Evolutionary conservation across 441 rosid genomes (phyloP).

Genomic region (Biscutella laevigata): DNA sequence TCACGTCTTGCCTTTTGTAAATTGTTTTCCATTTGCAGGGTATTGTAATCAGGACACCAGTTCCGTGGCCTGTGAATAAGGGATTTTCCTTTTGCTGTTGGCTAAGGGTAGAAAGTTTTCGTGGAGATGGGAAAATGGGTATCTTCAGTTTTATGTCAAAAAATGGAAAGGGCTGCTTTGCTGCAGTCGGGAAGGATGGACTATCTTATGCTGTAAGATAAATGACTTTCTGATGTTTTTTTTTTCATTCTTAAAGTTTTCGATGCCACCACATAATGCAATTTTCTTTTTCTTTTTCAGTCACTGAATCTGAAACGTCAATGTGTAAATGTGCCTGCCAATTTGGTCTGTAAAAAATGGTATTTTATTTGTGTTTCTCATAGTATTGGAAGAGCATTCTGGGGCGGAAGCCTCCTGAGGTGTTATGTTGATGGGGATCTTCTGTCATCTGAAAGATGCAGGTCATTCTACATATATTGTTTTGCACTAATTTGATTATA

Average conservation of each 20-base stretch:
- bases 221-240: conserved; percentile 3
- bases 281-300: conserved; percentile 45
- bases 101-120: conserved; percentile 94
- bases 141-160: conserved; percentile 89
- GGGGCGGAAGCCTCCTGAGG: conserved; percentile 88
- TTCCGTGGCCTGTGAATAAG: conserved; percentile 90
- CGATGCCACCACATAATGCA: conserved; percentile 7
- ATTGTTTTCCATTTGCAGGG: conserved; percentile 47
- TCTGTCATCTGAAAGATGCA: conserved; percentile 98
- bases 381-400: conserved; percentile 91
- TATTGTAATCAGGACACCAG: conserved; percentile 69
- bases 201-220: conserved; percentile 69
- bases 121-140: conserved; percentile 68
- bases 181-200: conserved; percentile 62
- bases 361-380: conserved; percentile 92
- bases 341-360: conserved; percentile 77
- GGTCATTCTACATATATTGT: conserved; percentile 33
- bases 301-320: conserved; percentile 75
- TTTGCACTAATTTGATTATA: neutral
- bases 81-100: conserved; percentile 98
- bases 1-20: neutral
- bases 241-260: conserved; percentile 8
- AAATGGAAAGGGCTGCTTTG: conserved; percentile 91
- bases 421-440: conserved; percentile 87
- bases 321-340: conserved; percentile 52